Base-by-base conservation (phyloP, 2,329 filamentous ascomycete species). In the Alternaria rosae region DNA sequence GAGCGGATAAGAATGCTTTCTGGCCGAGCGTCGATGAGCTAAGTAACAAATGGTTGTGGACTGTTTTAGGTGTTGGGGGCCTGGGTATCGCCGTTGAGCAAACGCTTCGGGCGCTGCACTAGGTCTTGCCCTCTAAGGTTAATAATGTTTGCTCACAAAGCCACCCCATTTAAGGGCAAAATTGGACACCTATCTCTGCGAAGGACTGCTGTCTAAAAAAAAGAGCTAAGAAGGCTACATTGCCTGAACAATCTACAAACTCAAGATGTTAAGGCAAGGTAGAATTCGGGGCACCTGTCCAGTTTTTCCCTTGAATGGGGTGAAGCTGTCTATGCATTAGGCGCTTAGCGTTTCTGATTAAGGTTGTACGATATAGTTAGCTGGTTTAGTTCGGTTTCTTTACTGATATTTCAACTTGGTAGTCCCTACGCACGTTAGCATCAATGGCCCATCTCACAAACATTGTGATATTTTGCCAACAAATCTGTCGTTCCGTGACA, bases 31-130 rank as follows among this genome's bases (percentile, higher is more conserved):
- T 81, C 1, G 73, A 78, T 28, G 85, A 88, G 74, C 57, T 85
- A 8, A 74, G 70, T 21, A 89, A 88, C 65, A 83, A 84, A 61
- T 89, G 87, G 87, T 72, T 84, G 3, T 86, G 86, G 84, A 79
- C 79, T 21, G 81, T 88, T 1, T 61, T 85, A 11, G 85, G 82
- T 1, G 77, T 81, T 41, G 87, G 87, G 12, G 81, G 79, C 11
- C 77, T 80, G 3, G 85, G 83, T 21, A 82, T 85, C 0, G 77
- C 81, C 3, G 58, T 85, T 10, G 86, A 88, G 72, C 74, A 79
- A 63, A 65, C 71, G n/a, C 54, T 78, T 32, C 76, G 77, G 59
- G 70, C 71, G 12, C 59, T 79, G 21, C 70, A 76, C 48, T 79
- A 71, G 54, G 21, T 38, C 11, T 17, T 12, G n/a, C 10, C 10